phyloP scores from a whole-genome alignment of 352 stramenopile species.

The Peronospora farinosa region DNA sequence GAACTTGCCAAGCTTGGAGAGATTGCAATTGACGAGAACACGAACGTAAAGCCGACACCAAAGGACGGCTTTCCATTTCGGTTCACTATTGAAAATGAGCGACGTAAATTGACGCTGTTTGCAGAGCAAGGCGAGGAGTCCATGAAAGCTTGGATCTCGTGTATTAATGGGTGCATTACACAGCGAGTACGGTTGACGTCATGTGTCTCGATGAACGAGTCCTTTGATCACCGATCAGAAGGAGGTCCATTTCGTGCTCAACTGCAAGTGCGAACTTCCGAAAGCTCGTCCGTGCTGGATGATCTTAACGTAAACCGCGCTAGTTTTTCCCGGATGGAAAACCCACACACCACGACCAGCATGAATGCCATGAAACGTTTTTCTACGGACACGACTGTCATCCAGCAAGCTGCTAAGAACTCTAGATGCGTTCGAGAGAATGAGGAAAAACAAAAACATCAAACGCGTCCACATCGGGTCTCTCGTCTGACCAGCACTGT shows the following conservation, averaged over 20 bases:
- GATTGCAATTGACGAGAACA: conserved; percentile 63
- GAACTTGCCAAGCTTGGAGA: conserved; percentile 79
- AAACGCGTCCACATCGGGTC: conserved; percentile 27
- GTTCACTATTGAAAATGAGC: conserved; percentile 65
- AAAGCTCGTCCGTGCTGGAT: conserved; percentile 37
- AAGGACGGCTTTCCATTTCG: conserved; percentile 51
- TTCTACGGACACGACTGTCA: conserved; percentile 56
- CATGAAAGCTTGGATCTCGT: conserved; percentile 61
- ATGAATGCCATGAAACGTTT: conserved; percentile 61
- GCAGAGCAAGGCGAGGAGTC: conserved; percentile 47
- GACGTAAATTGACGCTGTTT: conserved; percentile 65
- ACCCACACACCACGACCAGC: conserved; percentile 17
- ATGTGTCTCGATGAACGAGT: conserved; percentile 28
- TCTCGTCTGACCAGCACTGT: conserved; percentile 40
- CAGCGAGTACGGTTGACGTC: conserved; percentile 23
- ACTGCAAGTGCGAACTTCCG: conserved; percentile 29
- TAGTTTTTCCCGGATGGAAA: conserved; percentile 34
- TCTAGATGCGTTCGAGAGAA: conserved; percentile 35
- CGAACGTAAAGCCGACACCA: conserved; percentile 39
- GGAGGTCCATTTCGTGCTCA: conserved; percentile 30
- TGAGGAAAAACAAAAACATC: conserved; percentile 36
- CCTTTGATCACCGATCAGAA: conserved; percentile 30
- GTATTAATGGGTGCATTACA: conserved; percentile 48
- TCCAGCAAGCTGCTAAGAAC: conserved; percentile 55
- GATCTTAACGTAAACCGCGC: conserved; percentile 29